Conservation (phyloP, 176 grass and related monocot species). For the Oryza longistaminata region DNA sequence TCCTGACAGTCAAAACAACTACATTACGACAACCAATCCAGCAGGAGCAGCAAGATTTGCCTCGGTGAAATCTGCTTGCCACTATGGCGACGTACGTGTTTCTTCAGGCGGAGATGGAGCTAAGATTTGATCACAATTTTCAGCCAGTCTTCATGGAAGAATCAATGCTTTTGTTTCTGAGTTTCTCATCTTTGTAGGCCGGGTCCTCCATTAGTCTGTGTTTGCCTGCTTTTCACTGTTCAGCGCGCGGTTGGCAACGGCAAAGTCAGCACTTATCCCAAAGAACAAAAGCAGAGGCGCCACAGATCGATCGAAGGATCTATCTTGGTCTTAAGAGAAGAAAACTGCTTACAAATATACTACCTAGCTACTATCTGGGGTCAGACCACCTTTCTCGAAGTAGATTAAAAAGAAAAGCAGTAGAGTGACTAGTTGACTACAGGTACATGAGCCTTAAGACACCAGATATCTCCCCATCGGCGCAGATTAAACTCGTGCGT, state of each 20-base stretch:
- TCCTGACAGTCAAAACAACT: conserved; percentile 15
- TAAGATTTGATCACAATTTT: conserved; percentile 11
- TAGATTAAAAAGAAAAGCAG: background rate
- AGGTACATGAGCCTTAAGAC: background rate
- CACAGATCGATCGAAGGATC: conserved; percentile 14
- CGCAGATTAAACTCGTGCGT: background rate
- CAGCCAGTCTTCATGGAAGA: background rate
- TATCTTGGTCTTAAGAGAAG: conserved; percentile 17
- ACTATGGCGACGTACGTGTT: conserved; percentile 18
- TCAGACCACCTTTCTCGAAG: background rate
- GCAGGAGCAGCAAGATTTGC: conserved; percentile 13
- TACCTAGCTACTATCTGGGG: background rate
- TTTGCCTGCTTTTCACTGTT: conserved; percentile 42
- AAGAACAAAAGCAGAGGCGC: conserved; percentile 26
- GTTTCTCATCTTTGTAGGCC: conserved; percentile 35
- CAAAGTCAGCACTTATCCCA: conserved; percentile 24
- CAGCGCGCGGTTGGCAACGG: conserved; percentile 2
- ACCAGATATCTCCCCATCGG: background rate
- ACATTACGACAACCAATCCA: conserved; percentile 16
- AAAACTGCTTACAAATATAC: background rate
- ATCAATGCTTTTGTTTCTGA: conserved; percentile 43
- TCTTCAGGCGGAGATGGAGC: conserved; percentile 4
- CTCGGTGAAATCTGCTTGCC: conserved; percentile 45
- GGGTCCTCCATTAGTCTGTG: conserved; percentile 46
- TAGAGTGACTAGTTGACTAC: background rate